A percentile compares a stretch with the other conserved stretches of the same genome.
These are phyloP conservation scores for Lasiodiplodia theobromae DNA, from an alignment of 2,329 filamentous ascomycete genomes.

Conservation along the genomic window DNA sequence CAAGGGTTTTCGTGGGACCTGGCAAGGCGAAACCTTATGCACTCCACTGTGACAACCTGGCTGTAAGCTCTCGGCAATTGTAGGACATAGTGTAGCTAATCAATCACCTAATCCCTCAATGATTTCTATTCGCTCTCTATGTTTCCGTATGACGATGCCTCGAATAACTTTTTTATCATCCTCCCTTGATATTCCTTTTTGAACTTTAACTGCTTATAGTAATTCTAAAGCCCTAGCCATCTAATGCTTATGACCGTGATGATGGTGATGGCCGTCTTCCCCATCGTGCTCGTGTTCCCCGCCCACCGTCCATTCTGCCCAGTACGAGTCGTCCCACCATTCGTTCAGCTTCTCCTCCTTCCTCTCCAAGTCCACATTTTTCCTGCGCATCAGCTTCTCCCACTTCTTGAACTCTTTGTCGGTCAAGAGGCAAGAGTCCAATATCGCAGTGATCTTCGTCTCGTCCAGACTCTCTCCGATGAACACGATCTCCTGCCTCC, in stretches of 20 bases:
- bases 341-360: constrained; percentile 57
- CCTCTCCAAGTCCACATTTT: constrained; percentile 39
- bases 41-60: too few relatives aligned
- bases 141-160: too few relatives aligned
- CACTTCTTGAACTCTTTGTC: constrained; percentile 60
- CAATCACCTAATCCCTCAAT: too few relatives aligned
- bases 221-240: neutral
- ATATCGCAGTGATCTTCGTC: constrained; percentile 56
- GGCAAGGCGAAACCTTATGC: too few relatives aligned
- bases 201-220: too few relatives aligned
- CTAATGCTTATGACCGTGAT: constrained; percentile 21
- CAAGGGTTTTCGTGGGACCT: too few relatives aligned
- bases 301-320: constrained; percentile 27
- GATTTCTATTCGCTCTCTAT: too few relatives aligned
- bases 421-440: constrained; percentile 69
- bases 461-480: constrained; percentile 71
- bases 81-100: too few relatives aligned
- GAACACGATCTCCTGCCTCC: constrained; percentile 75
- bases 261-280: neutral
- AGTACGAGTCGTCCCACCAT: constrained; percentile 63
- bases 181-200: too few relatives aligned
- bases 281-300: constrained; percentile 4
- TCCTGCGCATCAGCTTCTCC: constrained; percentile 48
- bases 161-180: too few relatives aligned
- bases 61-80: too few relatives aligned